phyloP scores from a whole-genome alignment of 2,329 filamentous ascomycete genomes.

The Verticillium isaacii region DNA sequence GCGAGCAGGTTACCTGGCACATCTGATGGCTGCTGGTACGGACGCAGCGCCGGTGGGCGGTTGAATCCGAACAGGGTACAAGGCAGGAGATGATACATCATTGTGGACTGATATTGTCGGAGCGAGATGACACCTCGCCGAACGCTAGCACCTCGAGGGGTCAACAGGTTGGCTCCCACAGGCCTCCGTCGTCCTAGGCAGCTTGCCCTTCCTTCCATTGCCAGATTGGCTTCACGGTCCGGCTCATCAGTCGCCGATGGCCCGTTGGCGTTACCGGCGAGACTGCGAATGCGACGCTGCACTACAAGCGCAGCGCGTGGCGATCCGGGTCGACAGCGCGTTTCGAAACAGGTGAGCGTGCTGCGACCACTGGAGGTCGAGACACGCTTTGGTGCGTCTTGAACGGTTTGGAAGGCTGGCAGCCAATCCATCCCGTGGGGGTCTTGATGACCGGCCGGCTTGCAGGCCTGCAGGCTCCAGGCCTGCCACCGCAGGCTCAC shows the following conservation, averaged over 20 bases:
- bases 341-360: neutral
- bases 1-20: neutral
- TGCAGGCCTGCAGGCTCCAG: neutral
- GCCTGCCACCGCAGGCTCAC: neutral
- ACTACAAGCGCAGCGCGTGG: neutral
- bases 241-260: neutral
- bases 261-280: neutral
- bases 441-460: neutral
- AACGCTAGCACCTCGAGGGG: neutral
- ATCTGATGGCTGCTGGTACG: neutral
- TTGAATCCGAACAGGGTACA: slow-evolving; percentile 5
- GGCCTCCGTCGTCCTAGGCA: neutral
- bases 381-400: neutral
- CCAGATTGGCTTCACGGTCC: neutral
- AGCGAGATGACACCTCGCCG: slow-evolving; percentile 12
- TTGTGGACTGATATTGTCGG: slow-evolving; percentile 14
- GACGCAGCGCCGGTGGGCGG: neutral
- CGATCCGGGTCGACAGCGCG: neutral
- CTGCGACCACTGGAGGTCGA: neutral
- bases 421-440: neutral
- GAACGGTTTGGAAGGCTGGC: neutral
- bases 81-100: slow-evolving; percentile 3
- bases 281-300: too few species aligned
- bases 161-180: neutral
- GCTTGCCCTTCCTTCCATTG: neutral